A percentile compares a stretch with the other conserved stretches of the same genome.
Conservation (phyloP, 1,284 basidiomycete genomes). For the Phaffia rhodozyma region DNA sequence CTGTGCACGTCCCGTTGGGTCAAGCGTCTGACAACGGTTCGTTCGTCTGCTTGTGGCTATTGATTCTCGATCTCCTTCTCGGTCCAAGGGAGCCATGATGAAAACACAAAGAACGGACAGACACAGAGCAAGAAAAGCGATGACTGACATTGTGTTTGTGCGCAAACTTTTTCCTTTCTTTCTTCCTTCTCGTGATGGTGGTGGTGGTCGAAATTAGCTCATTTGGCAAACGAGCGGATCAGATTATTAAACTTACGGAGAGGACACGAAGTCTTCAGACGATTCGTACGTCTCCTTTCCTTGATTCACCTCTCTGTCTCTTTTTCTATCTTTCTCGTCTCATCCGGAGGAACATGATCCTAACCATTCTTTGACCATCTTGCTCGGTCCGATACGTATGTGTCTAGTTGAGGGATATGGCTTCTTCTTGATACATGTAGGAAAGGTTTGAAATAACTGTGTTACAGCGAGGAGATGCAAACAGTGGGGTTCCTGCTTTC, state of each 20-base stretch:
- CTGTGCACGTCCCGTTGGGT: slow-evolving; percentile 78
- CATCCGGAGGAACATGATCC: too few species aligned
- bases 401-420: too few species aligned
- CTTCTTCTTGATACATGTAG: too few species aligned
- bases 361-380: too few species aligned
- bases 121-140: too few species aligned
- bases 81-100: too few species aligned
- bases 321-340: not conserved
- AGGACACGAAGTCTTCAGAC: slow-evolving; percentile 60
- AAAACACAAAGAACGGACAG: too few species aligned
- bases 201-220: slow-evolving; percentile 56
- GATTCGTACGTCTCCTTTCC: slow-evolving; percentile 48
- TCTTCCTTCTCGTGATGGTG: not conserved
- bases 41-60: slow-evolving; percentile 24
- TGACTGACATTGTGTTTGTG: not conserved
- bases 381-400: too few species aligned
- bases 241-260: slow-evolving; percentile 59
- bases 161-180: slow-evolving; percentile 5
- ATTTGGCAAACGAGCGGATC: slow-evolving; percentile 74
- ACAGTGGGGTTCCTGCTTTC: too few species aligned
- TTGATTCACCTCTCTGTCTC: not conserved
- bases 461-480: too few species aligned
- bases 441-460: too few species aligned
- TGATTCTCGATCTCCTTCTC: slow-evolving; percentile 1
- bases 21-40: slow-evolving; percentile 51